These are phyloP conservation scores for Lactarius indigo DNA, from an alignment of 768 basidiomycete species.

Conservation along the genomic window DNA sequence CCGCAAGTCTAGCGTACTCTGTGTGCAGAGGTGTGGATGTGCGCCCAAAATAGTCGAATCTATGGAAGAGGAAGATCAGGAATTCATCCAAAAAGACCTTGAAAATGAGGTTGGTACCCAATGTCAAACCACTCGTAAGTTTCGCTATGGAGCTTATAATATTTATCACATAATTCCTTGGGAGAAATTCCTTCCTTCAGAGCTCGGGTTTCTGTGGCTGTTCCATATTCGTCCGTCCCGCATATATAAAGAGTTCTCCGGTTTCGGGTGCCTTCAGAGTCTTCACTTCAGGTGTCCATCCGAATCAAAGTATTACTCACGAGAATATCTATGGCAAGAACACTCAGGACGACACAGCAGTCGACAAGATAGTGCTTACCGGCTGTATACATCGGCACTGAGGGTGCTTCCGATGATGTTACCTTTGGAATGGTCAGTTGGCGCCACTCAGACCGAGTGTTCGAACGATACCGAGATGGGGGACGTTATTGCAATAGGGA, in stretches of 20 bases:
- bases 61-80: conserved; percentile 31
- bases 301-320: conserved; percentile 37
- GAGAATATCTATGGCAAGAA: conserved; percentile 48
- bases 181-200: conserved; percentile 82
- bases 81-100: neutral
- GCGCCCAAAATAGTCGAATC: conserved; percentile 94
- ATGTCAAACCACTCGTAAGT: conserved; percentile 99
- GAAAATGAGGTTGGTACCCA: conserved; percentile 46
- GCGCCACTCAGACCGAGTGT: conserved; percentile 8
- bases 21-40: conserved; percentile 90
- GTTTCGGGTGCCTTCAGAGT: conserved; percentile 63
- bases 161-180: conserved; percentile 83
- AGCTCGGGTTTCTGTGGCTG: conserved; percentile 97
- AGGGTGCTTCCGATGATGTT: conserved; percentile 95
- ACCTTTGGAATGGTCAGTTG: conserved; percentile 38
- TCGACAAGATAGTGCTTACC: conserved; percentile 51
- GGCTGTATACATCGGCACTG: conserved; percentile 94
- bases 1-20: conserved; percentile 49
- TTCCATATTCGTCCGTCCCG: conserved; percentile 99
- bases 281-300: conserved; percentile 14
- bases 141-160: conserved; percentile 81
- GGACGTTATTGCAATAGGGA: conserved; percentile 96
- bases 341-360: conserved; percentile 7
- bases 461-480: conserved; percentile 72
- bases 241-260: conserved; percentile 90